Evolutionary conservation across 106 monocot genomes (phyloP).

Genomic region (Dioscorea dumetorum): DNA sequence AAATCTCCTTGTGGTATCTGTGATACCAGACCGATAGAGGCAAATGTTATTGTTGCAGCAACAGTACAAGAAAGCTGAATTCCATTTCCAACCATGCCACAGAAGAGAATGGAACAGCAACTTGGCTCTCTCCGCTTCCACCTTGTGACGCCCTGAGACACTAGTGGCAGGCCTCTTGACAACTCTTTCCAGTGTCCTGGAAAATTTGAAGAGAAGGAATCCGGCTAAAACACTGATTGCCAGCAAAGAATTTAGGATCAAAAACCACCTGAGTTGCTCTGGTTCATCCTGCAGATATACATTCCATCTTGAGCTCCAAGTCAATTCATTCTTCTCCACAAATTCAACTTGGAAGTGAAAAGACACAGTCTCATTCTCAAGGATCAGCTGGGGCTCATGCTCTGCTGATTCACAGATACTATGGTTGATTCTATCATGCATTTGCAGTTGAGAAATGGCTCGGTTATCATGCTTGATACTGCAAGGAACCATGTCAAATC

Average conservation of each 20-base stretch:
- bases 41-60: slow-evolving; percentile 42
- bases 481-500: slow-evolving; percentile 50
- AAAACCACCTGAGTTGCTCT: slow-evolving; percentile 43
- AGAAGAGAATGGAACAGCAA: slow-evolving; percentile 25
- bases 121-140: slow-evolving; percentile 51
- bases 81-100: slow-evolving; percentile 55
- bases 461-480: slow-evolving; percentile 33
- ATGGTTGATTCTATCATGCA: slow-evolving; percentile 23
- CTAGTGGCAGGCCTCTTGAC: slow-evolving; percentile 38
- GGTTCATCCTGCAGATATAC: slow-evolving; percentile 50
- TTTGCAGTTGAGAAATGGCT: slow-evolving; percentile 27
- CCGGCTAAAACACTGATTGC: slow-evolving; percentile 51
- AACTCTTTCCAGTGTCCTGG: slow-evolving; percentile 53
- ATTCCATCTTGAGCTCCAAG: slow-evolving; percentile 58
- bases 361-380: slow-evolving; percentile 31
- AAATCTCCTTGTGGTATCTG: slow-evolving; percentile 49
- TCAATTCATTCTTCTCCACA: slow-evolving; percentile 30
- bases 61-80: slow-evolving; percentile 54
- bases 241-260: slow-evolving; percentile 56
- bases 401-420: not conserved
- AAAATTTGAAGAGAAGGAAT: slow-evolving; percentile 52
- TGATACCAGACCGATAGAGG: slow-evolving; percentile 49
- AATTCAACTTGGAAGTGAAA: slow-evolving; percentile 63
- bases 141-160: slow-evolving; percentile 52
- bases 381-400: slow-evolving; percentile 26